Evolutionary conservation across 345 rosid genomes (phyloP).

Genomic region (Populus alba): DNA sequence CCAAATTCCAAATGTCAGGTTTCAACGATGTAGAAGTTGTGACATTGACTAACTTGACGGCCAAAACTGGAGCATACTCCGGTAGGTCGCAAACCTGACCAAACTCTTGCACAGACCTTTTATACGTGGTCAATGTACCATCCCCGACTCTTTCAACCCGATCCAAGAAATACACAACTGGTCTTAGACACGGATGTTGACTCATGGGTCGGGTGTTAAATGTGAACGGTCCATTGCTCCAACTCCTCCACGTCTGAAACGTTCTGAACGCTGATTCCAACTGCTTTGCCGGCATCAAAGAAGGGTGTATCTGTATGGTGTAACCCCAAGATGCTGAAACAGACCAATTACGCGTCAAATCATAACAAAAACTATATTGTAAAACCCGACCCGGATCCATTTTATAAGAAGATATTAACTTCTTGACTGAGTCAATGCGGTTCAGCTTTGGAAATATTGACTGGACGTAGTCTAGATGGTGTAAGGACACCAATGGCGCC

Average conservation of each 20-base stretch:
- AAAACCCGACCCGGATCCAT: slow-evolving; percentile 65
- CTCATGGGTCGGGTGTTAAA: slow-evolving; percentile 65
- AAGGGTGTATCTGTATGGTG: slow-evolving; percentile 64
- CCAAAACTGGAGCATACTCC: slow-evolving; percentile 35
- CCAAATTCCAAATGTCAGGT: slow-evolving; percentile 62
- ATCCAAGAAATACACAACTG: slow-evolving; percentile 64
- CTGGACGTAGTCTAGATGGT: slow-evolving; percentile 72
- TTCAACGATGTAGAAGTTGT: slow-evolving; percentile 34
- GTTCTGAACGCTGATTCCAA: slow-evolving; percentile 62
- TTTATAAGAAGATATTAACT: slow-evolving; percentile 43
- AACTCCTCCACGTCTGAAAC: slow-evolving; percentile 70
- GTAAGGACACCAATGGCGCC: slow-evolving; percentile 76
- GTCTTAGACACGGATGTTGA: slow-evolving; percentile 52
- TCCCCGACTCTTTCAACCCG: slow-evolving; percentile 29
- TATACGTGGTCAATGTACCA: slow-evolving; percentile 52
- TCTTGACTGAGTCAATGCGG: slow-evolving; percentile 50
- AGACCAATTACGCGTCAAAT: slow-evolving; percentile 57
- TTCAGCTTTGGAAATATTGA: slow-evolving; percentile 52
- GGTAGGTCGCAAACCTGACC: slow-evolving; percentile 33
- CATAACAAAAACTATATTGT: slow-evolving; percentile 77
- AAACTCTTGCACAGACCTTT: slow-evolving; percentile 31
- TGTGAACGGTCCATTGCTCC: slow-evolving; percentile 59
- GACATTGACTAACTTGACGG: slow-evolving; percentile 45
- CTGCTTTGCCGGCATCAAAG: slow-evolving; percentile 46
- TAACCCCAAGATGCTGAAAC: slow-evolving; percentile 89